Evolutionary conservation across 495 filamentous ascomycete species (phyloP).

Genomic region (Neurospora intermedia): DNA sequence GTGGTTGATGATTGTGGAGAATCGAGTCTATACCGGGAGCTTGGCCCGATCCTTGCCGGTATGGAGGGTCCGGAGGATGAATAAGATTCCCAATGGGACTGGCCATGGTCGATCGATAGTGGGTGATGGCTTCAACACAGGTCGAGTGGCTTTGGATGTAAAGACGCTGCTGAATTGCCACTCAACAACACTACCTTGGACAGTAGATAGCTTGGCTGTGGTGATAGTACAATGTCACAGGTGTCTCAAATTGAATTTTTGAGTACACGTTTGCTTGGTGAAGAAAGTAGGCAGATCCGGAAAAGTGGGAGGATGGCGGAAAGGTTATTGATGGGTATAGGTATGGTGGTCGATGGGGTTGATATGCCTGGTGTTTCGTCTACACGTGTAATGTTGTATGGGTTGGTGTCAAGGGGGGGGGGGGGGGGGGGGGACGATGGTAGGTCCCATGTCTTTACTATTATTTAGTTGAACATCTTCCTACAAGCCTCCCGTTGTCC

Average conservation of each 20-base stretch:
- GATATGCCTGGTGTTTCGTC: background rate
- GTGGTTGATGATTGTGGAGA: conserved; percentile 1
- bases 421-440: background rate
- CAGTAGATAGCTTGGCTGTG: background rate
- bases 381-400: background rate
- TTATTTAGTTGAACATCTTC: background rate
- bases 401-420: background rate
- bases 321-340: background rate
- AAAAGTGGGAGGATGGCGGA: background rate
- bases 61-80: conserved; percentile 7
- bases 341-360: background rate
- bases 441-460: background rate
- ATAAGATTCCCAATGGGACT: conserved; percentile 20
- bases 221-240: background rate
- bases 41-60: background rate
- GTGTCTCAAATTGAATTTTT: background rate
- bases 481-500: background rate
- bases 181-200: too few species aligned
- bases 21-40: background rate
- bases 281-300: background rate
- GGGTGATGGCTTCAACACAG: background rate
- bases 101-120: conserved; percentile 9
- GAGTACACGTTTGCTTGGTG: background rate
- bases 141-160: background rate
- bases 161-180: background rate